Percentiles rank a stretch among this genome's conserved stretches.
Conservation (phyloP, 2,329 filamentous ascomycete species). For the Leptographium radiaticola region DNA sequence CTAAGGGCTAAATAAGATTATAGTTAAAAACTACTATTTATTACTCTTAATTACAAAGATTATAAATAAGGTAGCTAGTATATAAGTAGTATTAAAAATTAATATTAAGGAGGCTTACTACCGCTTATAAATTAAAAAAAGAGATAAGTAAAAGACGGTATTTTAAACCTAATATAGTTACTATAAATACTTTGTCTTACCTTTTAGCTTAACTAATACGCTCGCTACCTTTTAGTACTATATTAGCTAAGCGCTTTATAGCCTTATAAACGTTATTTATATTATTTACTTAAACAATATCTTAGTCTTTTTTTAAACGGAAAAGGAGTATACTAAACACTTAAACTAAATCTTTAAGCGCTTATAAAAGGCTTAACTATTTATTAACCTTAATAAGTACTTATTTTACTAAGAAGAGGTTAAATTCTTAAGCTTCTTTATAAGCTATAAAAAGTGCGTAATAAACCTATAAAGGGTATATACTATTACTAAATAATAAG, state of each 20-base stretch:
- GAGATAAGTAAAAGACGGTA: neutral
- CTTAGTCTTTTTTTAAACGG: neutral
- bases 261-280: neutral
- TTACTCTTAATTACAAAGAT: neutral
- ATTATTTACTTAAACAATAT: neutral
- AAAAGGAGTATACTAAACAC: neutral
- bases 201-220: neutral
- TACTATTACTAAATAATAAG: neutral
- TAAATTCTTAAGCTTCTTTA: neutral
- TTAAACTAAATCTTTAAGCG: neutral
- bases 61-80: neutral
- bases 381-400: neutral
- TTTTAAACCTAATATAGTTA: conserved; percentile 12
- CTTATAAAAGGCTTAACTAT: neutral
- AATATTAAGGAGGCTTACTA: neutral
- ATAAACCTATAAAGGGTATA: neutral
- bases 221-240: neutral
- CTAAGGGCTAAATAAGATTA: neutral
- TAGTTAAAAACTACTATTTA: neutral
- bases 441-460: neutral
- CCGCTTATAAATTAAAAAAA: neutral
- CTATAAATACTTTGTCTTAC: neutral
- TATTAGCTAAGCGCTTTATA: neutral
- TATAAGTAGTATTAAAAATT: neutral
- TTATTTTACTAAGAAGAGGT: neutral